These are phyloP conservation scores for Vitis hybrid DNA, from an alignment of 177 flowering plant species.

Conservation along the genomic window DNA sequence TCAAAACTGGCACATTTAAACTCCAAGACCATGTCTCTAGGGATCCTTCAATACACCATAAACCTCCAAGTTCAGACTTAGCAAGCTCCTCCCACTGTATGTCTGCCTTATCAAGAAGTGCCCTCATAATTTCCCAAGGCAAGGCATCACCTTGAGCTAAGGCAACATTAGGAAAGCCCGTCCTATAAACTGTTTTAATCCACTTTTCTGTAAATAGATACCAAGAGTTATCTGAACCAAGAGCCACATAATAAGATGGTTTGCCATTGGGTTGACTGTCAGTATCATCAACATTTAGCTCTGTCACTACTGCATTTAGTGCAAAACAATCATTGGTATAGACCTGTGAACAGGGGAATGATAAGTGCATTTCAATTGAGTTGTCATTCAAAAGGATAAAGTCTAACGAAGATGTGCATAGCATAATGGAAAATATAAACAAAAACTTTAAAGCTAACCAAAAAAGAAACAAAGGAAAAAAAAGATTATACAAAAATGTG, in stretches of 20 bases:
- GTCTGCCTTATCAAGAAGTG: conserved; percentile 66
- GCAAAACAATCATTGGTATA: conserved; percentile 38
- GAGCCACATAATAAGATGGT: conserved; percentile 80
- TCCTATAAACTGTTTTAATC: conserved; percentile 70
- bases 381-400: conserved; percentile 3
- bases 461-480: neutral
- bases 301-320: conserved; percentile 18
- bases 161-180: conserved; percentile 82
- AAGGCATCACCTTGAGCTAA: conserved; percentile 73
- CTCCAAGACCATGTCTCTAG: conserved; percentile 99
- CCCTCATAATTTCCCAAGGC: conserved; percentile 74
- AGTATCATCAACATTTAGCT: conserved; percentile 19
- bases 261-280: conserved; percentile 25
- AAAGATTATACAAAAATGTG: no score
- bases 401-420: neutral
- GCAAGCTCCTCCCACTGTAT: conserved; percentile 77
- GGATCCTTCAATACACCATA: conserved; percentile 92
- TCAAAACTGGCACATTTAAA: conserved; percentile 88
- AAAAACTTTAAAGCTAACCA: neutral
- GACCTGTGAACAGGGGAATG: conserved; percentile 37
- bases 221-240: conserved; percentile 96
- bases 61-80: conserved; percentile 71
- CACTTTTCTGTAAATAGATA: conserved; percentile 89
- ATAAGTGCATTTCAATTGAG: neutral
- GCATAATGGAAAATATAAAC: neutral